These are phyloP conservation scores for Selenicereus undatus DNA, from an alignment of 148 eudicot genomes.

Conservation along the genomic window DNA sequence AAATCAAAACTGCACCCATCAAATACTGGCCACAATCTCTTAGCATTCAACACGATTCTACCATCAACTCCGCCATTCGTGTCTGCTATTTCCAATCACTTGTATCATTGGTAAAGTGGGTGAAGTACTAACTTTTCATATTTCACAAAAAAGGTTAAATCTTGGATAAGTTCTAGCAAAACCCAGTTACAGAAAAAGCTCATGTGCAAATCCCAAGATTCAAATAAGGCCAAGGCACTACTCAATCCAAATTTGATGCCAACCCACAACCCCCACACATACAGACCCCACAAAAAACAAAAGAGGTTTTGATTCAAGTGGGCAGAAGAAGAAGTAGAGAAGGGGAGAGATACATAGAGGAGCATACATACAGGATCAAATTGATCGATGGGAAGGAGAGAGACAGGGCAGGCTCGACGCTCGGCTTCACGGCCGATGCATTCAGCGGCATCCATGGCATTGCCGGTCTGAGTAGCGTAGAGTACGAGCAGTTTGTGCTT, in stretches of 20 bases:
- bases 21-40: background rate
- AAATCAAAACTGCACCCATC: slow-evolving; percentile 5
- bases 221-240: background rate
- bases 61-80: background rate
- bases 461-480: slow-evolving; percentile 78
- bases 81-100: background rate
- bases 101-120: too few species aligned
- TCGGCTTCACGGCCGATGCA: slow-evolving; percentile 81
- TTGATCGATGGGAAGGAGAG: slow-evolving; percentile 54
- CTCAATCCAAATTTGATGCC: background rate
- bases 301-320: background rate
- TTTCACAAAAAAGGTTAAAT: background rate
- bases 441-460: slow-evolving; percentile 84
- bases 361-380: slow-evolving; percentile 65
- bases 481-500: slow-evolving; percentile 49
- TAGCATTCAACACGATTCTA: background rate
- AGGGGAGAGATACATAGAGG: background rate
- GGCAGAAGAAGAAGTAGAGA: background rate
- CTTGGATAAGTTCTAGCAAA: background rate
- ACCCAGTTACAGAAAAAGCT: background rate
- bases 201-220: background rate
- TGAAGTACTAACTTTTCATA: too few species aligned
- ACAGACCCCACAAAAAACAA: background rate
- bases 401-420: slow-evolving; percentile 60
- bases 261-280: background rate